Evolutionary conservation across 2,329 filamentous ascomycete genomes (phyloP), one percentile per base, ranked within the genome.

Genomic region (Hypoxylon sp.): DNA sequence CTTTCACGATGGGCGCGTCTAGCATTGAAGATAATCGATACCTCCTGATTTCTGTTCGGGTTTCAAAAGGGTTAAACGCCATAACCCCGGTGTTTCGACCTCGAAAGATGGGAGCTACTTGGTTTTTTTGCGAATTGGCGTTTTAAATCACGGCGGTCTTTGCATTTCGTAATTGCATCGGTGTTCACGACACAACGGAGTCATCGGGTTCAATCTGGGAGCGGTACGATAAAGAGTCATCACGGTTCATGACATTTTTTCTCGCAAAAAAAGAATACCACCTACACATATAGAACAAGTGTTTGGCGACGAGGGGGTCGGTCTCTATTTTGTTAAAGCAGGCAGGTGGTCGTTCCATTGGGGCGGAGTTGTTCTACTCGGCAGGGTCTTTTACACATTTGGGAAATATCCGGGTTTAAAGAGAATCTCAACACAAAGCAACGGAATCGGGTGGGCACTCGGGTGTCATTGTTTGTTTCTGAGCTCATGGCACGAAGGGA

Each of bases 201-300:
- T 82, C 81, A 74, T 76, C 74, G 73, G 75, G 74, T 78, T 78
- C 73, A 74, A 72, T 75, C 73, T 72, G 73, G 74, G 71, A 75
- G 75, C 80, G 79, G 80, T 78, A 80, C 72, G 72, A 81, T 79
- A 78, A 78, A 79, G 78, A 78, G 78, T 80, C 77, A 79, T 81
- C 78, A 84, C 79, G 82, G 81, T 76, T 84, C 78, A 84, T 82
- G 80, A 82, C 80, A 75, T 78, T 78, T 77, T 78, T 33, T 26
- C 80, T 79, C 80, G 79, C 80, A 80, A 78, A 80, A 82, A 82
- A 83, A 80, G 74, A 79, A 76, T 76, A 78, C 77, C 75, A 77
- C 72, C 73, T 77, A 80, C 78, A 80, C 78, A 82, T 83, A 84
- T 85, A 85, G 83, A 83, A 76, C 77, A 77, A 80, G 77, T 79